These are phyloP conservation scores for Rhodofomes roseus DNA, from an alignment of 1,284 basidiomycete species.

Conservation along the genomic window DNA sequence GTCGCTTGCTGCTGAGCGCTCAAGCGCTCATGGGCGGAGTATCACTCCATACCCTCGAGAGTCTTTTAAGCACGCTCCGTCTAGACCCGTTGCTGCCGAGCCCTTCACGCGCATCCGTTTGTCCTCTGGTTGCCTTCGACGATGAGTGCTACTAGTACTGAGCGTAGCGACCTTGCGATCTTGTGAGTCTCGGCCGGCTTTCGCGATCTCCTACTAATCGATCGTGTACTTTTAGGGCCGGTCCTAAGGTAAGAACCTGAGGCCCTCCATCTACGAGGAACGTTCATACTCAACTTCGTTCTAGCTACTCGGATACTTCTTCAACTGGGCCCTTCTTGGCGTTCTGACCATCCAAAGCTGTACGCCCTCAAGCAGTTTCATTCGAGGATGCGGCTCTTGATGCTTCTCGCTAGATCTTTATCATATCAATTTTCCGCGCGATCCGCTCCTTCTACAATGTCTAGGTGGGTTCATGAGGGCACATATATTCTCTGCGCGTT, in stretches of 20 bases:
- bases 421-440: slow-evolving; percentile 6
- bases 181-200: neutral
- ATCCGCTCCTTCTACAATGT: slow-evolving; percentile 3
- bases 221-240: neutral
- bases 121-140: neutral
- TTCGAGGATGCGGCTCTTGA: neutral
- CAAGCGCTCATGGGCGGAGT: neutral
- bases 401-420: slow-evolving; percentile 5
- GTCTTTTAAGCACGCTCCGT: neutral
- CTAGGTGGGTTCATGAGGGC: slow-evolving; percentile 3
- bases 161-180: neutral
- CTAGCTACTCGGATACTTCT: slow-evolving; percentile 1
- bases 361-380: neutral
- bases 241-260: neutral
- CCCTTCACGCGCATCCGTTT: neutral
- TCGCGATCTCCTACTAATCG: neutral
- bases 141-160: neutral
- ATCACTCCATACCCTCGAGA: neutral
- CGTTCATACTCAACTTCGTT: neutral
- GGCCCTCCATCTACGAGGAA: neutral
- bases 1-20: neutral
- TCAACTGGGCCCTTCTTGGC: slow-evolving; percentile 12
- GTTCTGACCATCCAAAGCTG: slow-evolving; percentile 1
- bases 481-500: neutral
- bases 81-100: neutral